Percentiles rank a stretch among this genome's conserved stretches.
Conservation (phyloP, 1,139 yeast genomes). For the Tardiomyces depauwii region DNA sequence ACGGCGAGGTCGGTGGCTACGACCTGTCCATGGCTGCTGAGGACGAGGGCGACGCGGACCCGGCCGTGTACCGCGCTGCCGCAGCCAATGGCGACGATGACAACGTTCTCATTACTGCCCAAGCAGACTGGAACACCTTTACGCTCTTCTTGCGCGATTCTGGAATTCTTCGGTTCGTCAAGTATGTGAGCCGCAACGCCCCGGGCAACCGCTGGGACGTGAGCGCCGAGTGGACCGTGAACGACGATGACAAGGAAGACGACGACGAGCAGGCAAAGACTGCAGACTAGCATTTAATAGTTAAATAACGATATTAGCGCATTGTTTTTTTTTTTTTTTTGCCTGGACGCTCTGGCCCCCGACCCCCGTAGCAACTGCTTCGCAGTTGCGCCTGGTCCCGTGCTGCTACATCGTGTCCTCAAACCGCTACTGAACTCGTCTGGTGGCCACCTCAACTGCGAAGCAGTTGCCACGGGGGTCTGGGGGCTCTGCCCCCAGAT, state of each 20-base stretch:
- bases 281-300: too few relatives aligned
- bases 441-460: too few relatives aligned
- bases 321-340: too few relatives aligned
- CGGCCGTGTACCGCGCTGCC: constrained; percentile 33
- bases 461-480: too few relatives aligned
- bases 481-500: too few relatives aligned
- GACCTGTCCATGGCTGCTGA: constrained; percentile 70
- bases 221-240: constrained; percentile 67
- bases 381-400: too few relatives aligned
- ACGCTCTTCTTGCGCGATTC: constrained; percentile 74
- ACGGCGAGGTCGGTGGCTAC: constrained; percentile 89
- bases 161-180: constrained; percentile 76
- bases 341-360: too few relatives aligned
- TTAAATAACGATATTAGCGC: too few relatives aligned
- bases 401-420: too few relatives aligned
- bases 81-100: constrained; percentile 48
- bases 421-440: too few relatives aligned
- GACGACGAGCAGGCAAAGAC: constrained; percentile 5
- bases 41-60: constrained; percentile 35
- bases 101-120: constrained; percentile 67
- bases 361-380: too few relatives aligned
- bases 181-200: constrained; percentile 82
- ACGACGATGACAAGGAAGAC: constrained; percentile 20
- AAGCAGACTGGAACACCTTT: constrained; percentile 77
- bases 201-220: constrained; percentile 93